Base-by-base conservation (phyloP, 139 green algal genomes). In the Tetradesmus lagerheimii region DNA sequence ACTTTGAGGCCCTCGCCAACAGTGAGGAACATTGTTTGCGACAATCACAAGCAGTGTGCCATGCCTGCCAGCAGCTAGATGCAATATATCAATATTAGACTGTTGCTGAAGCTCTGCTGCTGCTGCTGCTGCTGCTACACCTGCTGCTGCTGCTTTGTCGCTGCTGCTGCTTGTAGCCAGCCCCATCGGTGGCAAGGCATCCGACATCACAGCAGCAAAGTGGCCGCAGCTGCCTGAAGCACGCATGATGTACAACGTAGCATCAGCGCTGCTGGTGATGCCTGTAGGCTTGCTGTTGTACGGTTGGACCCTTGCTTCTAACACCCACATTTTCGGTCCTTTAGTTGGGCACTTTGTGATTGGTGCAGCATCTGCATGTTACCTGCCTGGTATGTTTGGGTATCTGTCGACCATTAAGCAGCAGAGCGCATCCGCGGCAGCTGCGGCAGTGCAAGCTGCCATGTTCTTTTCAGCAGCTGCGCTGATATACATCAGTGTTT, bases 401-500 rank as follows among this genome's bases (percentile, higher is more conserved):
- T 91, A 91, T 57, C 62, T 91, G 4, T 71, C 43, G 3, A 81
- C 34, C 23, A 81, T 86, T 38, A 91, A 91, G 77, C 87, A 91
- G 78, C 57, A 81, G 25, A 80, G 50, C 38, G 87, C 87, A 16
- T 50, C 57, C 35, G 78, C 77, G 25, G 87, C 87, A 1, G 78
- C 50, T 37, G 87, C 77, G 8, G 77, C 78, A 34, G 78, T 91
- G 37, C 53, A 91, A 12, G 37, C 37, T 18, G 31, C 34, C 4
- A 86, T 87, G 77, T 91, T 91, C 74, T 76, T 86, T 1, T 37
- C 35, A 16, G 78, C 76, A 0, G 87, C n/a, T 38, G 53, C 85
- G n/a, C 31, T 90, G 50, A 85, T 84, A 29, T 75, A 41, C 39
- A 53, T 64, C 16, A 83, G 64, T n/a, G 47, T 89, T 23, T 34